A percentile compares a stretch with the other conserved stretches of the same genome.
phyloP scores from a whole-genome alignment of 495 filamentous ascomycete genomes.

The Parathielavia hyrcaniae region DNA sequence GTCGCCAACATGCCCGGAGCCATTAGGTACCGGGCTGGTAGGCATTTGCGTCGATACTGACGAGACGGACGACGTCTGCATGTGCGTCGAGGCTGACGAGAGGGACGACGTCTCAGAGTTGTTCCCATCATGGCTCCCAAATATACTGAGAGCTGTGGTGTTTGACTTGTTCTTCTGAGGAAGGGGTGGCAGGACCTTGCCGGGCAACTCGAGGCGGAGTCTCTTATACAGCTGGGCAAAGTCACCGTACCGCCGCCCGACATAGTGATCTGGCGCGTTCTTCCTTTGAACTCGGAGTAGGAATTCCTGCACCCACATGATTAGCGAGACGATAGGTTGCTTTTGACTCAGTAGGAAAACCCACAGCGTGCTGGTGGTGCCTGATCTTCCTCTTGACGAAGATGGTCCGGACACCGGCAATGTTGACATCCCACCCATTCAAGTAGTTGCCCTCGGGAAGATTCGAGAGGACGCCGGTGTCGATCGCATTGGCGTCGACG shows the following conservation, averaged over 20 bases:
- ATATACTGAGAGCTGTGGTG: conserved; percentile 51
- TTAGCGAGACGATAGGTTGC: not conserved
- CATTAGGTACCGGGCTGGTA: conserved; percentile 17
- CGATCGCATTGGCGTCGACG: conserved; percentile 85
- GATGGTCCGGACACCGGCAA: conserved; percentile 78
- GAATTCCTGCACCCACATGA: conserved; percentile 64
- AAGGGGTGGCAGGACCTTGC: conserved; percentile 79
- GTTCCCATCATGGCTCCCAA: conserved; percentile 42
- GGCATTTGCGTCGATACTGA: conserved; percentile 58
- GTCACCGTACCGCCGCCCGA: conserved; percentile 82
- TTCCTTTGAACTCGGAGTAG: conserved; percentile 72
- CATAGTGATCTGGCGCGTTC: conserved; percentile 62
- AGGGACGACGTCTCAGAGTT: conserved; percentile 68
- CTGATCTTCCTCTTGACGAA: conserved; percentile 79
- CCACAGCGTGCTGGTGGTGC: conserved; percentile 86
- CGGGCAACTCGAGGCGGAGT: conserved; percentile 79
- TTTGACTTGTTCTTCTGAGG: conserved; percentile 85
- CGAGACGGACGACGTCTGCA: conserved; percentile 62
- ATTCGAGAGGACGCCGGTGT: conserved; percentile 76
- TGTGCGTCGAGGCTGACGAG: conserved; percentile 65
- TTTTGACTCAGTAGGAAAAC: conserved; percentile 24
- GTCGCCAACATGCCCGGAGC: conserved; percentile 16
- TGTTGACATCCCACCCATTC: conserved; percentile 96
- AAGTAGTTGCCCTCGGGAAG: conserved; percentile 84
- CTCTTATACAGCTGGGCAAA: conserved; percentile 74